phyloP scores from a whole-genome alignment of 2,329 filamentous ascomycete genomes.

The Ploettnerulaceae sp. region DNA sequence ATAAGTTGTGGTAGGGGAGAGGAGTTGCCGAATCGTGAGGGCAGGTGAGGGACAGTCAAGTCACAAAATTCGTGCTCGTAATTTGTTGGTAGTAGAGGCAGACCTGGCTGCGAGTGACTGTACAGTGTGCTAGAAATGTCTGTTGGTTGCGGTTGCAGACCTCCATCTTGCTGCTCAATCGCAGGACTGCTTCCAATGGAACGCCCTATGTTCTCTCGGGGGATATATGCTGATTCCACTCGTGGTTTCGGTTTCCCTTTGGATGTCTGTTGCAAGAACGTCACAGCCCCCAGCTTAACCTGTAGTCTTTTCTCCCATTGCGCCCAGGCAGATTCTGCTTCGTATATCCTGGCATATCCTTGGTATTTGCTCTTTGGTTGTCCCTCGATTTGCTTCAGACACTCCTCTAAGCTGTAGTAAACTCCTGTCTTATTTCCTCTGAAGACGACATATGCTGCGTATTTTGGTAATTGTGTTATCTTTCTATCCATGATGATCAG shows the following conservation, averaged over 20 bases:
- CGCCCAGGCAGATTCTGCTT: not conserved
- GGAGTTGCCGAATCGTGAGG: not conserved
- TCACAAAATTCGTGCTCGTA: too few relatives aligned
- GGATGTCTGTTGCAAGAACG: slow-evolving; percentile 2
- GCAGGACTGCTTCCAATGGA: too few relatives aligned
- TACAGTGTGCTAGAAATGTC: too few relatives aligned
- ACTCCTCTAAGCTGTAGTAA: not conserved
- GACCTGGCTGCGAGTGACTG: too few relatives aligned
- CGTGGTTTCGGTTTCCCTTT: not conserved
- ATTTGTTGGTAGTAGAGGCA: too few relatives aligned
- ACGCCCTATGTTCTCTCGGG: too few relatives aligned
- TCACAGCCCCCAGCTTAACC: slow-evolving; percentile 2
- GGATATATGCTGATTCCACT: not conserved
- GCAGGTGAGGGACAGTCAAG: too few relatives aligned
- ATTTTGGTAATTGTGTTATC: not conserved
- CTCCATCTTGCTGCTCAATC: too few relatives aligned
- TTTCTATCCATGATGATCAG: not conserved
- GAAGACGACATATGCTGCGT: slow-evolving; percentile 6
- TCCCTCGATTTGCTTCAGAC: slow-evolving; percentile 15
- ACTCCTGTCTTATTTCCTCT: not conserved
- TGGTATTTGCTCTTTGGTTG: slow-evolving; percentile 7
- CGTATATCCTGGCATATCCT: slow-evolving; percentile 18
- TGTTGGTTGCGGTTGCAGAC: too few relatives aligned
- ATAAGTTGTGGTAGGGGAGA: not conserved
- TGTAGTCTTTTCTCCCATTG: slow-evolving; percentile 1